A percentile compares a stretch with the other conserved stretches of the same genome.
Evolutionary conservation across 2,329 filamentous ascomycete genomes (phyloP).

Genomic region (Alternaria sp.): DNA sequence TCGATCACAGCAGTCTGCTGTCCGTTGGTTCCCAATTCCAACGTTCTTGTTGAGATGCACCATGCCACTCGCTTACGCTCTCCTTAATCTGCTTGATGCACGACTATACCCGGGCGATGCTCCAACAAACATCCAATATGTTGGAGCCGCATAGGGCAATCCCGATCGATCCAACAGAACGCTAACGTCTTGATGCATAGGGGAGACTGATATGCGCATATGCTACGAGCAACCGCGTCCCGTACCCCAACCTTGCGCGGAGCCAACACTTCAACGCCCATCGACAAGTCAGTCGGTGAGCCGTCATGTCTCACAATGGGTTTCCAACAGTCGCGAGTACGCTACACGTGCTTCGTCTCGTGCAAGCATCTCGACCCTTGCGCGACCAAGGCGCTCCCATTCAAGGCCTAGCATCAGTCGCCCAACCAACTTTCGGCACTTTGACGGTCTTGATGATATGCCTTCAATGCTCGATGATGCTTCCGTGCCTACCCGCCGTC

Average conservation of each 20-base stretch:
- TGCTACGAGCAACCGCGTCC: constrained; percentile 45
- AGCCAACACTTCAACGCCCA: constrained; percentile 39
- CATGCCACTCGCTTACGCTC: constrained; percentile 20
- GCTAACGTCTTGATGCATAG: constrained; percentile 27
- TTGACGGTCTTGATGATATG: constrained; percentile 39
- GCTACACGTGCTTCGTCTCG: constrained; percentile 45
- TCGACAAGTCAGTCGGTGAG: constrained; percentile 45
- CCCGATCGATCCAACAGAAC: neutral
- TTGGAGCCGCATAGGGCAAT: constrained; percentile 20
- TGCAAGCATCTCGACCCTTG: constrained; percentile 41
- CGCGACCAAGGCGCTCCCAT: constrained; percentile 40
- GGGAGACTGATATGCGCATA: constrained; percentile 34
- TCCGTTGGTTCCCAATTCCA: neutral
- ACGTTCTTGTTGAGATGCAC: constrained; percentile 29
- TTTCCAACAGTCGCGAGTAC: constrained; percentile 42
- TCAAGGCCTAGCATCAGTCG: constrained; percentile 45
- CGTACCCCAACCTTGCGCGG: constrained; percentile 36
- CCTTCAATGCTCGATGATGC: constrained; percentile 44
- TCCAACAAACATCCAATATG: constrained; percentile 7
- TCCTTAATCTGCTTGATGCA: constrained; percentile 35
- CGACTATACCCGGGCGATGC: constrained; percentile 17
- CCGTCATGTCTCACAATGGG: constrained; percentile 47
- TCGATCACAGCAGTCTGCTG: neutral
- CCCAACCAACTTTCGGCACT: constrained; percentile 47
- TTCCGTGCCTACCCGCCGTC: constrained; percentile 38